A percentile compares a stretch with the other conserved stretches of the same genome.
Evolutionary conservation across 2,329 filamentous ascomycete genomes (phyloP).

Genomic region (Alternaria gansuensis): DNA sequence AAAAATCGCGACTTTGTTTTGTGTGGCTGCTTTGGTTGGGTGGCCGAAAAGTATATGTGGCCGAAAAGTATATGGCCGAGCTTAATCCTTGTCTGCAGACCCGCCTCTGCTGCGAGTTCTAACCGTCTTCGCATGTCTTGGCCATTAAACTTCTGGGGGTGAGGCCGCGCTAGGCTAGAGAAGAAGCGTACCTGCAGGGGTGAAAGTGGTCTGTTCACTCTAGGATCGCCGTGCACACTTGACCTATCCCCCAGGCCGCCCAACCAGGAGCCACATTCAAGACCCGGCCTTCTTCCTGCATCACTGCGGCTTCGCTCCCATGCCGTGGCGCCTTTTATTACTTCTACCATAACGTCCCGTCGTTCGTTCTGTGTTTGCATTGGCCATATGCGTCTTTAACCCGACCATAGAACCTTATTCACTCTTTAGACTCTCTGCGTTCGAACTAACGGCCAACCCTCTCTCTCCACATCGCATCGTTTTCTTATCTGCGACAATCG

Average conservation of each 20-base stretch:
- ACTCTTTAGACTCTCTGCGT: slow-evolving; percentile 31
- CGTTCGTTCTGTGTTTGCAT: slow-evolving; percentile 34
- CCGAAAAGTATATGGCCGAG: too few relatives aligned
- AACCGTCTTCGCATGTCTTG: slow-evolving; percentile 34
- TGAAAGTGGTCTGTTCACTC: slow-evolving; percentile 29
- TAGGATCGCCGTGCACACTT: slow-evolving; percentile 40
- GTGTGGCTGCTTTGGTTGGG: too few relatives aligned
- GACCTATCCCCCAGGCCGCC: slow-evolving; percentile 33
- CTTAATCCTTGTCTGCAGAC: slow-evolving; percentile 27
- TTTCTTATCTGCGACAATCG: slow-evolving; percentile 30
- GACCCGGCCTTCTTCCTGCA: slow-evolving; percentile 35
- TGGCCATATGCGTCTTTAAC: slow-evolving; percentile 35
- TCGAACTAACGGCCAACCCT: slow-evolving; percentile 21
- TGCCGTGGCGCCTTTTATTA: slow-evolving; percentile 43
- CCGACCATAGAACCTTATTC: slow-evolving; percentile 33
- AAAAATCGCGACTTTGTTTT: too few relatives aligned
- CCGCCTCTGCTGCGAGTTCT: slow-evolving; percentile 36
- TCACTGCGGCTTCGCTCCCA: slow-evolving; percentile 33
- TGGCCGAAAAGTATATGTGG: too few relatives aligned
- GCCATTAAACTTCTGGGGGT: slow-evolving; percentile 32
- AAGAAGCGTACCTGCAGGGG: slow-evolving; percentile 38
- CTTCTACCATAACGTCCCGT: slow-evolving; percentile 37
- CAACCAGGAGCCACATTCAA: slow-evolving; percentile 43
- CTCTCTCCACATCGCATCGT: slow-evolving; percentile 31
- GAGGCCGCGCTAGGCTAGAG: slow-evolving; percentile 34